A percentile compares a stretch with the other conserved stretches of the same genome.
Evolutionary conservation across 352 stramenopile species (phyloP).

Genomic region (Blastocystis sp.): DNA sequence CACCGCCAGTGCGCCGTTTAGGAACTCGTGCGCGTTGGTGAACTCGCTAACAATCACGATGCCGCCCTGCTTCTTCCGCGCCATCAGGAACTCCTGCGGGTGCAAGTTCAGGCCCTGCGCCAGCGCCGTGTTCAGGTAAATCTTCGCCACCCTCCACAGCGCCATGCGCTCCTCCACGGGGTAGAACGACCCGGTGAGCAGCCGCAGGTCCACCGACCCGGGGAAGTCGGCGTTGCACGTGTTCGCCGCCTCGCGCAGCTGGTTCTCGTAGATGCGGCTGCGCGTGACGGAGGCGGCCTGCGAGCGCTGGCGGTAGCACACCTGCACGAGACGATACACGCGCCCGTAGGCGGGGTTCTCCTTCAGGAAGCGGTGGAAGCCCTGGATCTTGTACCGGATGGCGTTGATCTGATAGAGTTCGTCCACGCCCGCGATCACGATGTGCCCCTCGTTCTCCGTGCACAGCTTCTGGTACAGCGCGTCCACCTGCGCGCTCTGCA

Average conservation of each 20-base stretch:
- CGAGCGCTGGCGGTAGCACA: conserved; percentile 57
- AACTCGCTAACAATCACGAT: conserved; percentile 65
- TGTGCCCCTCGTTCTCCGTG: background rate
- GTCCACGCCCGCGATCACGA: conserved; percentile 58
- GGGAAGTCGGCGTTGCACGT: conserved; percentile 49
- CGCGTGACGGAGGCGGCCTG: background rate
- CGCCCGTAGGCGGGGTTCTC: conserved; percentile 10
- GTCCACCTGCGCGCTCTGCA: background rate
- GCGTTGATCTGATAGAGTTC: conserved; percentile 59
- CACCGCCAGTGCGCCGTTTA: conserved; percentile 68
- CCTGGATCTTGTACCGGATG: conserved; percentile 62
- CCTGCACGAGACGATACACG: conserved; percentile 12
- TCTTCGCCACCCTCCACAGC: conserved; percentile 37
- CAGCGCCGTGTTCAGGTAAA: conserved; percentile 65
- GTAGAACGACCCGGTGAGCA: conserved; percentile 69
- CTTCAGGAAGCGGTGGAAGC: conserved; percentile 43
- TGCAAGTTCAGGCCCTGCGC: conserved; percentile 67
- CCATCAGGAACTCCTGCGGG: conserved; percentile 64
- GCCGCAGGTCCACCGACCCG: conserved; percentile 19
- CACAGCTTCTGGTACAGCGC: background rate
- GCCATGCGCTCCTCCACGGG: conserved; percentile 52
- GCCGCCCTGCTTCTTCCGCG: conserved; percentile 47
- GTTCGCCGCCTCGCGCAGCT: background rate
- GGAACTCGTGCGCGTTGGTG: conserved; percentile 66
- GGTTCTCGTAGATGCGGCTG: conserved; percentile 14